Evolutionary conservation across 257 asterid species (phyloP), one percentile per base, ranked within the genome.

Genomic region (Dorcoceras hygrometricum): DNA sequence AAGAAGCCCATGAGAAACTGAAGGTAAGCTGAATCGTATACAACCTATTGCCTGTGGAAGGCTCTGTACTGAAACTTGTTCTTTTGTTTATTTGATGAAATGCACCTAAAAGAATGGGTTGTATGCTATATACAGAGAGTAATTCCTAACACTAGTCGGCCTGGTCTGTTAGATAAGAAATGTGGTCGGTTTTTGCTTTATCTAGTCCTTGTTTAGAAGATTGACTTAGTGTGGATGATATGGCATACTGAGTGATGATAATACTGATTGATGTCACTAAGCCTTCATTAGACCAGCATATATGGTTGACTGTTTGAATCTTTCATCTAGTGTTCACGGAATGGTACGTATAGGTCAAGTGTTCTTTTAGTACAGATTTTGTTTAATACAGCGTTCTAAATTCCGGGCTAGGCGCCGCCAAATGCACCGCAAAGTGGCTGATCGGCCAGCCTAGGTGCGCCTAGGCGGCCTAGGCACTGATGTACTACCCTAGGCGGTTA

Each of bases 1-100:
- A 82, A 87, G 99, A 93, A 81, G 97, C 99, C 25, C 99, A 93
- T 59, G 99, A 93, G 80, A 93, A 93, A 79, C 85, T 93, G 74
- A 93, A 93, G 91, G 99, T 88, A 71, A 67, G 80, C 70, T 73
- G 80, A 77, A 76, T 27, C 53, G 27, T 19, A 4, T 43, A 3
- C 19, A 43, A 43, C 51, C 51, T 43, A 14, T 43, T 19, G 19
- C 51, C 51, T 43, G 2, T 43, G 48, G 48, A 36, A 10, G 18
- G 48, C 1, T 36, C 3, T 43, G 51, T 43, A 19, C 5, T 12
- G 19, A 43, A 43, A 43, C 4, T 43, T 43, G n/a, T 43, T 43
- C 19, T 12, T n/a, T 43, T 43, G 51, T 12, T 43, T 12, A 14
- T 12, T 43, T 43, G 51, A 43, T 43, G 51, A 43, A 43, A 43